Evolutionary conservation across 2,329 filamentous ascomycete species (phyloP).

Genomic region (Aspergillus udagawae): DNA sequence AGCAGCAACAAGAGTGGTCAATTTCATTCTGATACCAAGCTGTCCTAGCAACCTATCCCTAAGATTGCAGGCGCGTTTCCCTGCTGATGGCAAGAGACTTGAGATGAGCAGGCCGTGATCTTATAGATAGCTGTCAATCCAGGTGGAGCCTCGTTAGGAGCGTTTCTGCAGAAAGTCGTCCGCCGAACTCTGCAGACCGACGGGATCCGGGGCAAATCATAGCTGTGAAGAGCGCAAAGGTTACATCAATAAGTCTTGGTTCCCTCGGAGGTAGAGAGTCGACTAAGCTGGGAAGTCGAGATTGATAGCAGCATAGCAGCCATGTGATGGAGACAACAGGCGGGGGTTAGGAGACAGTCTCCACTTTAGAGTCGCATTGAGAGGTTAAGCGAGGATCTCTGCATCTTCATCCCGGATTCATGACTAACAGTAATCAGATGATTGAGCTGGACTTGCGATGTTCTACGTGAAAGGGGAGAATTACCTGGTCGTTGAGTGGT

Average conservation of each 20-base stretch:
- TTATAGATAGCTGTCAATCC: neutral
- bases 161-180: neutral
- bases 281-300: neutral
- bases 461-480: neutral
- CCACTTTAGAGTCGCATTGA: neutral
- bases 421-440: neutral
- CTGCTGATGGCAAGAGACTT: neutral
- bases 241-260: neutral
- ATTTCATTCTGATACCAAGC: constrained; percentile 8
- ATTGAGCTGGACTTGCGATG: neutral
- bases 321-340: neutral
- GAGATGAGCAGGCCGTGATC: neutral
- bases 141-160: neutral
- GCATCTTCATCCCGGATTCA: neutral
- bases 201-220: neutral
- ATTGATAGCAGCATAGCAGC: neutral
- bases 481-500: neutral
- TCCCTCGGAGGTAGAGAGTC: neutral
- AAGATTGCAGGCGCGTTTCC: neutral
- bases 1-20: constrained; percentile 5
- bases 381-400: no score
- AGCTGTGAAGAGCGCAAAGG: neutral
- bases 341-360: neutral
- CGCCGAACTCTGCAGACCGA: neutral
- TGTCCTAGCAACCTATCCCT: neutral